A percentile compares a stretch with the other conserved stretches of the same genome.
phyloP scores from a whole-genome alignment of 768 basidiomycete genomes.

The Harrya chromipes region DNA sequence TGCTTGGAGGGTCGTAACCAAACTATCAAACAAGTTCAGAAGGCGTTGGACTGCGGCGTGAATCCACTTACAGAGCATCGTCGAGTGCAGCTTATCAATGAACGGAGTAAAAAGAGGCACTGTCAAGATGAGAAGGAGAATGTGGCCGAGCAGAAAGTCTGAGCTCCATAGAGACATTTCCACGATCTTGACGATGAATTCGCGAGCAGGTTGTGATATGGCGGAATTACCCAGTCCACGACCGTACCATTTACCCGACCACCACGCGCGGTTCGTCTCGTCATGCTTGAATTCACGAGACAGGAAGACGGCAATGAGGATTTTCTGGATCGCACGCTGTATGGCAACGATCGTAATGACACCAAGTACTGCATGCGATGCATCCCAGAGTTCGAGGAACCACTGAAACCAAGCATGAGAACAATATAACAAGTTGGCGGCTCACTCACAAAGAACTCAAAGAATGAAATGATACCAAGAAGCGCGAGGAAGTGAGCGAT shows the following conservation, averaged over 20 bases:
- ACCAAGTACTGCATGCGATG: slow-evolving; percentile 94
- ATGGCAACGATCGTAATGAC: slow-evolving; percentile 86
- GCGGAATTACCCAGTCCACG: slow-evolving; percentile 88
- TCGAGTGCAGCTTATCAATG: slow-evolving; percentile 86
- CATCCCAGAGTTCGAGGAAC: slow-evolving; percentile 96
- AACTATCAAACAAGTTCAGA: slow-evolving; percentile 45
- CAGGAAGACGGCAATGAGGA: slow-evolving; percentile 90
- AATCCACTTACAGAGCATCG: slow-evolving; percentile 74
- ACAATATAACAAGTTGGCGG: slow-evolving; percentile 30
- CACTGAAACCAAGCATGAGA: slow-evolving; percentile 48
- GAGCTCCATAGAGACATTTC: slow-evolving; percentile 97
- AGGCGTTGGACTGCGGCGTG: neutral
- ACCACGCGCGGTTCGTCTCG: slow-evolving; percentile 98
- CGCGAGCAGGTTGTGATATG: slow-evolving; percentile 93
- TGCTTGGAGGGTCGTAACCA: slow-evolving; percentile 96
- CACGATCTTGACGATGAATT: slow-evolving; percentile 97
- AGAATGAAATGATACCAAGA: slow-evolving; percentile 83
- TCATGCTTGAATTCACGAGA: slow-evolving; percentile 98
- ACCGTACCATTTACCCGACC: slow-evolving; percentile 99
- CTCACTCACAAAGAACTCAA: slow-evolving; percentile 88
- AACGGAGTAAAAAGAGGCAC: slow-evolving; percentile 84
- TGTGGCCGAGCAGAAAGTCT: slow-evolving; percentile 84
- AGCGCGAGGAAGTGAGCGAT: slow-evolving; percentile 82
- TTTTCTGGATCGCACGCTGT: slow-evolving; percentile 91
- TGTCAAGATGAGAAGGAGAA: slow-evolving; percentile 85